Evolutionary conservation across 2,329 filamentous ascomycete genomes (phyloP), one percentile per base, ranked within the genome.

Genomic region (Epicoccum nigrum): DNA sequence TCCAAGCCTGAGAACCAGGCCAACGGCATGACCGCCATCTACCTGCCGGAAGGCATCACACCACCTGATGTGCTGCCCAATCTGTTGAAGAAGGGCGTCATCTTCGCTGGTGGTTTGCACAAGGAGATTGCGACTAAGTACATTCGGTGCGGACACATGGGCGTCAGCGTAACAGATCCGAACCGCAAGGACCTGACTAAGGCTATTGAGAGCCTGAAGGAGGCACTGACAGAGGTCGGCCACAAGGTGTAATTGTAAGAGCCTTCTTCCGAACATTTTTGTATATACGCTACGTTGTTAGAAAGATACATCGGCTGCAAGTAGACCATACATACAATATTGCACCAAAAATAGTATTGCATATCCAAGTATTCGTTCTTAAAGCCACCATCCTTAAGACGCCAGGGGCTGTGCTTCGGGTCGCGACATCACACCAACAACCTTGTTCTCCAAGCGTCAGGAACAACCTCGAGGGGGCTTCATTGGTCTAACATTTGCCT

Each of bases 1-100:
- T 76, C 83, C 28, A 89, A 93, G 73, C 88, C 89, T 0, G 91
- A 93, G 66, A 89, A 96, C 75, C 93, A 97, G 78, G 92, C 94
- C 33, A 93, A 96, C 74, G 92, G 90, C 66, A 99, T 99, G 94
- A 99, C 94, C 3, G 93, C 94, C 51, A 94, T 99, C 62, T 97
- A 94, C 76, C 83, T 99, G 47, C 94, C 94, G 1, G 90, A 97
- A 55, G 87, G 83, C 32, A 78, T 97, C 45, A 86, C 87, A 63
- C 87, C 89, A 23, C 83, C 92, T 2, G 90, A 96, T 60, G 80
- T 99, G 27, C 81, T 99, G 45, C 92, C 94, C 11, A 92, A 86
- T 70, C 79, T 99, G 57, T 76, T 90, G 56, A 90, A 89, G 78
- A 92, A 89, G 75, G 92, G 92, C 23, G 89, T 99, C 32, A 85